These are phyloP conservation scores for Pezicula carpinea DNA, from an alignment of 2,329 filamentous ascomycete genomes.

Conservation along the genomic window DNA sequence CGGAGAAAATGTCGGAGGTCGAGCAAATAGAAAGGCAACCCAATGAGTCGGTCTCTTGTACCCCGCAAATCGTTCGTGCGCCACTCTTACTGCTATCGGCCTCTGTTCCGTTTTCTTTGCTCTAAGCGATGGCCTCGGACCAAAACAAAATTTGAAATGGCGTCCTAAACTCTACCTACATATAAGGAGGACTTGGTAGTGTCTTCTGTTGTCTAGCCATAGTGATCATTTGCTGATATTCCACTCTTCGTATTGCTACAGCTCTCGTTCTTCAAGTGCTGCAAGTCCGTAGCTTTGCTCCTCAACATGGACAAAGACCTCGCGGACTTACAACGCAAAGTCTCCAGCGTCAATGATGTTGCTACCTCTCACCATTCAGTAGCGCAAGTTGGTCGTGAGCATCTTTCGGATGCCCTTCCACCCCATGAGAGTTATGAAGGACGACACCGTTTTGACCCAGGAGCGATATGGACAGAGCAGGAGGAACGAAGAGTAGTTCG, in stretches of 20 bases:
- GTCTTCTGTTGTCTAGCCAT: too few species aligned
- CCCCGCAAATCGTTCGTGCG: neutral
- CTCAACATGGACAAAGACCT: conserved; percentile 9
- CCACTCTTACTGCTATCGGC: neutral
- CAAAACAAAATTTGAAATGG: too few species aligned
- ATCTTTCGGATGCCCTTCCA: conserved; percentile 23
- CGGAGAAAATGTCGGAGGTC: conserved; percentile 14
- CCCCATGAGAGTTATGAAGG: conserved; percentile 41
- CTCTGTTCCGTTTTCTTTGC: neutral
- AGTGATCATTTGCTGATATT: neutral
- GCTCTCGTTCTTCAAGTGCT: neutral
- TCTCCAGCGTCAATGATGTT: conserved; percentile 3
- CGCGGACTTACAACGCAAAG: conserved; percentile 2
- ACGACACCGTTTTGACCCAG: conserved; percentile 44
- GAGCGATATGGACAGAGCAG: conserved; percentile 47
- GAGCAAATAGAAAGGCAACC: conserved; percentile 1
- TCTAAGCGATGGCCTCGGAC: neutral
- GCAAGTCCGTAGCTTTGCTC: too few species aligned
- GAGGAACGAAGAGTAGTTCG: conserved; percentile 53
- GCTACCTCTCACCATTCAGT: conserved; percentile 11
- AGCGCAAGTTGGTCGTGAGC: conserved; percentile 14
- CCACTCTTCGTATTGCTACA: neutral
- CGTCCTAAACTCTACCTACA: too few species aligned
- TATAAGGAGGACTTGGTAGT: too few species aligned
- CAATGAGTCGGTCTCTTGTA: neutral